Percentiles rank a stretch among this genome's conserved stretches.
phyloP scores from a whole-genome alignment of 192 early-diverging fungal species.

The Rhizophagus clarus region DNA sequence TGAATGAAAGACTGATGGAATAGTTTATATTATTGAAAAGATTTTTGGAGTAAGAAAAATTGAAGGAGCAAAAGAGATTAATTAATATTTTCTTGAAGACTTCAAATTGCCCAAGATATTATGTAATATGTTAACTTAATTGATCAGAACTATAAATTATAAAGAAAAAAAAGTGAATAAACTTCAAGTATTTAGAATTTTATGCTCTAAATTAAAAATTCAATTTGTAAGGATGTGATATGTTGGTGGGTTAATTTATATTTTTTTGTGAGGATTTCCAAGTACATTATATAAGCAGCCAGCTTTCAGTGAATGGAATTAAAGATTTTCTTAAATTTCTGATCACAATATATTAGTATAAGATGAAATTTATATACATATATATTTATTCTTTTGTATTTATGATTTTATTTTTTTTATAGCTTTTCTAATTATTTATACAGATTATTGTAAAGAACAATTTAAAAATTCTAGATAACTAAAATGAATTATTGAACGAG shows the following conservation, averaged over 20 bases:
- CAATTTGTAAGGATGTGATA: background rate
- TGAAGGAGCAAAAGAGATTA: background rate
- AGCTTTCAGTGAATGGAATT: no score
- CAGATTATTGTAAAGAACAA: no score
- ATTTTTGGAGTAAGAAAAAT: background rate
- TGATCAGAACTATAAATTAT: background rate
- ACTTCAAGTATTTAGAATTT: conserved; percentile 5
- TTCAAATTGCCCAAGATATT: background rate
- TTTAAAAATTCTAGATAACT: no score
- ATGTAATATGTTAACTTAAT: background rate
- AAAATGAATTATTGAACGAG: no score
- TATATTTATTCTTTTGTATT: no score
- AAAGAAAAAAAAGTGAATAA: background rate
- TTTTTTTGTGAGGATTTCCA: no score
- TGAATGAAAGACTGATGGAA: background rate
- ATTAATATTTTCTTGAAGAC: background rate
- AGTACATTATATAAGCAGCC: no score
- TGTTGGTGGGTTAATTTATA: background rate
- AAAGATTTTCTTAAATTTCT: no score
- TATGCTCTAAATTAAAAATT: background rate
- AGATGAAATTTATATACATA: no score
- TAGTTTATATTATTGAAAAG: background rate
- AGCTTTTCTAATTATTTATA: no score
- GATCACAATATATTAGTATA: no score
- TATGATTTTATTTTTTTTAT: no score